Base-by-base conservation (phyloP, 2,329 filamentous ascomycete species). In the Verticillium nonalfalfae region DNA sequence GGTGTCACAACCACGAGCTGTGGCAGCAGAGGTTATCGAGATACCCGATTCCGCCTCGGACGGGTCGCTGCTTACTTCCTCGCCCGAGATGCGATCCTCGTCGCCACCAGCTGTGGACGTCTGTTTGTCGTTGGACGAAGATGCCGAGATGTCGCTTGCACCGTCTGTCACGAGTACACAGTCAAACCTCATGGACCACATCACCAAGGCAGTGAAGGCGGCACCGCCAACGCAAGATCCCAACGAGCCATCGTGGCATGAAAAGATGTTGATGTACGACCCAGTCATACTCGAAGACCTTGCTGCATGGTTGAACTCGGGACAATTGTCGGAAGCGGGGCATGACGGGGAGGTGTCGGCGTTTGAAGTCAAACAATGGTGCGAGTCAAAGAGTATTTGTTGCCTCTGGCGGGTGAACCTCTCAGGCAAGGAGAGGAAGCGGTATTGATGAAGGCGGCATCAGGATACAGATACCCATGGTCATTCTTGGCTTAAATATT, bases 191-290 rank as follows among this genome's bases (percentile, higher is more conserved):
- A 86, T 86, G 64, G 68, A 69, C 33, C 73, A 79, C 65, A 86
- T 89, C 59, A 83, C 82, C 0, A 75, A 76, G 45, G 85, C 85
- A 1, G 76, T 89, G 10, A 81, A 69, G 9, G 75, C 76, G 1
- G 78, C 80, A 4, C 79, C 85, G 3, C 78, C 78, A 13, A 79
- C 82, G 0, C 77, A 68, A 4, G 78, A 87, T 65, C 75, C 80
- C 1, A 65, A 66, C 7, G 71, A 81, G 2, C 86, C 85, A 14
- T 92, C 85, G 2, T 98, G 93, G 91, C 82, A 96, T 68, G 92
- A 98, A 74, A 96, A 93, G 76, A 97, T 99, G 56, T 79, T 98
- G 6, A 85, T 98, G 72, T 98, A 96, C 71, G 93, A 98, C 68
- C 92, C 94, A 0, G 89, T 99, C 54, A 82, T 95, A 1, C 75